Conservation (phyloP, 2,329 filamentous ascomycete genomes). For the Aspergillus sp. region DNA sequence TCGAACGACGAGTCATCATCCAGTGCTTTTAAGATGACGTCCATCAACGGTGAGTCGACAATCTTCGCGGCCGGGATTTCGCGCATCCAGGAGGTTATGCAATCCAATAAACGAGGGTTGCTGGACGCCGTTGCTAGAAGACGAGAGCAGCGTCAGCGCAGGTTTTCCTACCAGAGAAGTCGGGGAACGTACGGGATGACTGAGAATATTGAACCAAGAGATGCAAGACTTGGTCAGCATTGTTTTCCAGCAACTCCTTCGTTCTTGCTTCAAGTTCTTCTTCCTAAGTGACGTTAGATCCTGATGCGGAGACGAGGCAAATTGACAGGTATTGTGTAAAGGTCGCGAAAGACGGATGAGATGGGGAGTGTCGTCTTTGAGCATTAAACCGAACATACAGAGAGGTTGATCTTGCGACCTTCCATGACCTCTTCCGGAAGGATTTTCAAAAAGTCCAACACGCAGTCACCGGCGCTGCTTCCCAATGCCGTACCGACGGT, state of each 20-base stretch:
- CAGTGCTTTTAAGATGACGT: slow-evolving; percentile 70
- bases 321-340: no score
- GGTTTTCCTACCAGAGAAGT: slow-evolving; percentile 3
- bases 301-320: slow-evolving; percentile 9
- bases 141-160: slow-evolving; percentile 13
- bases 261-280: slow-evolving; percentile 84
- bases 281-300: slow-evolving; percentile 63
- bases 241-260: slow-evolving; percentile 80
- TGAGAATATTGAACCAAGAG: slow-evolving; percentile 85
- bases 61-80: slow-evolving; percentile 81
- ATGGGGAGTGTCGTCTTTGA: slow-evolving; percentile 9
- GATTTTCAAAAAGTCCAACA: slow-evolving; percentile 92
- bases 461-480: slow-evolving; percentile 65
- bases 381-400: slow-evolving; percentile 69
- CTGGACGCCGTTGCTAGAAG: slow-evolving; percentile 61
- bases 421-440: slow-evolving; percentile 98
- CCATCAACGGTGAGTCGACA: slow-evolving; percentile 75
- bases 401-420: slow-evolving; percentile 97
- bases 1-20: slow-evolving; percentile 71
- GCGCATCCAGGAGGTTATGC: slow-evolving; percentile 91
- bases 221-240: slow-evolving; percentile 76
- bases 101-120: slow-evolving; percentile 87
- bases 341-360: slow-evolving; percentile 2
- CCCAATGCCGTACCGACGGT: slow-evolving; percentile 70
- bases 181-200: slow-evolving; percentile 61